Evolutionary conservation across 2,329 filamentous ascomycete genomes (phyloP).

Genomic region (Metarhizium humberi): DNA sequence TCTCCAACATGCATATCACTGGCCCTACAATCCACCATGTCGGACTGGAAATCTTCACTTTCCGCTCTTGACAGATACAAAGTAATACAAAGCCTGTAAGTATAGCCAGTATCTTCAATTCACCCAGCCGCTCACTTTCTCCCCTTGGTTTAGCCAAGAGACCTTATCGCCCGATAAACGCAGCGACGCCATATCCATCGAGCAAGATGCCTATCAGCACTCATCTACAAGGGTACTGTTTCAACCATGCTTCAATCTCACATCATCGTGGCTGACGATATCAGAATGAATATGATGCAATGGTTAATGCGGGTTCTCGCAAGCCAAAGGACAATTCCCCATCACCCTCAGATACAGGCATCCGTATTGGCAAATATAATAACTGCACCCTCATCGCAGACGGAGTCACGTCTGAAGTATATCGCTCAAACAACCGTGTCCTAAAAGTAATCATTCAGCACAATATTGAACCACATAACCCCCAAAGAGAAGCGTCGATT

Average conservation of each 20-base stretch:
- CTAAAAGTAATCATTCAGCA: slow-evolving; percentile 76
- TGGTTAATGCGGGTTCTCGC: slow-evolving; percentile 11
- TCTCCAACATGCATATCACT: neutral
- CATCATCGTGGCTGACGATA: neutral
- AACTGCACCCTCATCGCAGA: slow-evolving; percentile 46
- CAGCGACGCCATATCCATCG: slow-evolving; percentile 50
- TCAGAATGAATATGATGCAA: slow-evolving; percentile 50
- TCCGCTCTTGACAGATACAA: slow-evolving; percentile 53
- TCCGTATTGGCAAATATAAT: slow-evolving; percentile 43
- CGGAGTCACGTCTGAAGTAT: slow-evolving; percentile 78
- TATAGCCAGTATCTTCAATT: neutral
- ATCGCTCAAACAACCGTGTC: slow-evolving; percentile 55
- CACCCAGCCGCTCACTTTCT: neutral
- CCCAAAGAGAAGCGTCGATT: slow-evolving; percentile 68
- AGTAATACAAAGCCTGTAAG: slow-evolving; percentile 44
- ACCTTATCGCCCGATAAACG: slow-evolving; percentile 20
- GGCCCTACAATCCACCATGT: slow-evolving; percentile 5
- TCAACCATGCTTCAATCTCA: slow-evolving; percentile 1
- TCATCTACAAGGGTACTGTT: slow-evolving; percentile 47
- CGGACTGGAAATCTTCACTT: slow-evolving; percentile 41
- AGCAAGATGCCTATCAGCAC: slow-evolving; percentile 53
- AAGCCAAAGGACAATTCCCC: neutral
- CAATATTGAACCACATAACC: slow-evolving; percentile 73
- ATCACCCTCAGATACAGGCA: slow-evolving; percentile 15
- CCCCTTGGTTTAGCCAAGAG: slow-evolving; percentile 14